Evolutionary conservation across 495 filamentous ascomycete genomes (phyloP).

Genomic region (Annulohypoxylon nitens): DNA sequence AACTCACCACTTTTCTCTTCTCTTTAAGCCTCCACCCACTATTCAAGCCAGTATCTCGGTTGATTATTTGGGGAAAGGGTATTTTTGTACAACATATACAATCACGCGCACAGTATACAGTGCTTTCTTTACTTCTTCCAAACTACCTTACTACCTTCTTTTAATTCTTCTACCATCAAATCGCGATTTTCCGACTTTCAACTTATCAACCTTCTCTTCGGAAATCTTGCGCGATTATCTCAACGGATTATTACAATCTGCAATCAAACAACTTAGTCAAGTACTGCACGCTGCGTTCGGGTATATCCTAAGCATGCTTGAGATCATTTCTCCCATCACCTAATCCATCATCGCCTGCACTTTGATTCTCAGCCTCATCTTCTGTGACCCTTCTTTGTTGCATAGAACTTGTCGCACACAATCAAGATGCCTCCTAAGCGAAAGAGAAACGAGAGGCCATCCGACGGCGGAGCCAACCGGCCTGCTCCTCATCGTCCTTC

Average conservation of each 20-base stretch:
- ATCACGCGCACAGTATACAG: constrained; percentile 1
- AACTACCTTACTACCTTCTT: constrained; percentile 11
- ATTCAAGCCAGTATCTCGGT: constrained; percentile 5
- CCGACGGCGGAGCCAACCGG: constrained; percentile 59
- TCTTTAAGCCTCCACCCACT: constrained; percentile 24
- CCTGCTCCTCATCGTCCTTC: constrained; percentile 67
- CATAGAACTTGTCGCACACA: constrained; percentile 31
- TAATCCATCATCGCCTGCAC: constrained; percentile 12
- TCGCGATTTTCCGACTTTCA: constrained; percentile 28
- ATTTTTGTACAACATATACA: constrained; percentile 37
- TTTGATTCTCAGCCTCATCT: constrained; percentile 28
- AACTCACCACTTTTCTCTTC: constrained; percentile 33
- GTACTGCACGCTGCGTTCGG: constrained; percentile 14
- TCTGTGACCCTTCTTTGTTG: constrained; percentile 43
- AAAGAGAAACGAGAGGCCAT: constrained; percentile 64
- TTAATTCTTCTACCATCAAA: constrained; percentile 22
- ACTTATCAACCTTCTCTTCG: constrained; percentile 25
- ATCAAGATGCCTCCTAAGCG: constrained; percentile 65
- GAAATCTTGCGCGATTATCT: constrained; percentile 19
- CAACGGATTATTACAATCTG: constrained; percentile 10
- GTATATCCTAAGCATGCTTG: constrained; percentile 35
- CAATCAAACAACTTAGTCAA: background rate
- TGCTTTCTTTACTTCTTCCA: constrained; percentile 39
- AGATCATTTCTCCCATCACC: constrained; percentile 13
- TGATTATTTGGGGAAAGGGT: constrained; percentile 29